Conservation (phyloP, 139 green algal species). For the Volvox reticuliferus region DNA sequence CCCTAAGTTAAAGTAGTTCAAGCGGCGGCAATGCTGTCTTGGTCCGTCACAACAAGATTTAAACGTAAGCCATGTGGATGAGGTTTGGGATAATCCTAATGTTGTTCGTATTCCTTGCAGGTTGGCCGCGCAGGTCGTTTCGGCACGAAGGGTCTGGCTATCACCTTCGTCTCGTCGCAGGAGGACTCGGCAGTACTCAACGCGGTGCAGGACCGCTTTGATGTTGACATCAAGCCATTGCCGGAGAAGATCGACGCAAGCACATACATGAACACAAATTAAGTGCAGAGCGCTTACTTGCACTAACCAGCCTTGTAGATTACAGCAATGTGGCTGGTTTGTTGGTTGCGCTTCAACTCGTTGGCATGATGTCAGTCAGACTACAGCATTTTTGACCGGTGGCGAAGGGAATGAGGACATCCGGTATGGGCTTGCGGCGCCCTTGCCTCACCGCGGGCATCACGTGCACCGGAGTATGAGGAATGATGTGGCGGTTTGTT, state of each 20-base stretch:
- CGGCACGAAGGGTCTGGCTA: constrained; percentile 98
- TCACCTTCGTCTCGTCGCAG: constrained; percentile 96
- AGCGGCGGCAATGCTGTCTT: no score
- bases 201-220: constrained; percentile 95
- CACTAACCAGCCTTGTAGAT: neutral
- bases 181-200: constrained; percentile 91
- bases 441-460: no score
- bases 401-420: no score
- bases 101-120: constrained; percentile 37
- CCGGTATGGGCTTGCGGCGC: no score
- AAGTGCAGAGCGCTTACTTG: neutral
- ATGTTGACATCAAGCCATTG: constrained; percentile 98
- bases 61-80: no score
- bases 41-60: no score
- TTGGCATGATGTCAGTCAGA: neutral
- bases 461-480: no score
- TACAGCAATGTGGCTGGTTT: neutral
- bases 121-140: constrained; percentile 97
- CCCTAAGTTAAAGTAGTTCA: no score
- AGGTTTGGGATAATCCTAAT: neutral
- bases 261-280: constrained; percentile 71
- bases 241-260: constrained; percentile 93
- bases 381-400: neutral
- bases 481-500: no score
- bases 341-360: neutral